Base-by-base conservation (phyloP, 768 basidiomycete genomes). In the Boletus subcaerulescens region DNA sequence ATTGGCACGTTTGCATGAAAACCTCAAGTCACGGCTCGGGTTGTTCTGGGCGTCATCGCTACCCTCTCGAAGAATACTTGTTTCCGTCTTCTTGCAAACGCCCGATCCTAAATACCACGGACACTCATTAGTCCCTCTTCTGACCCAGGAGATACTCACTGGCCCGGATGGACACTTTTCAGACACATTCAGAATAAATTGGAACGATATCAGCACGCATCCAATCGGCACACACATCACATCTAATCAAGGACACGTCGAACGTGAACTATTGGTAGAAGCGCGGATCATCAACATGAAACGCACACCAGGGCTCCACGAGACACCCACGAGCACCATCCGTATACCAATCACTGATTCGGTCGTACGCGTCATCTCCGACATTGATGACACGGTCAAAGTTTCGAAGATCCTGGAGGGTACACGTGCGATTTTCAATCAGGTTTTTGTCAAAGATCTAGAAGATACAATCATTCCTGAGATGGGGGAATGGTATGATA, bases 351-450 rank as follows among this genome's bases (percentile, higher is more conserved):
- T 92, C 35, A 81, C 86, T 0, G 74, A 84, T 61, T 80, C 81
- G 3, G 79, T 80, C 2, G 71, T 95, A 14, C 85, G 91, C 17
- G 81, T 96, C 51, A 87, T 98, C 14, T 95, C 93, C 9, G 95
- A 98, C 62, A 88, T 98, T 41, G 95, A 98, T 65, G 95, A 98
- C 71, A 98, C 95, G 0, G 79, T 97, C 14, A 73, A 63, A 31
- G 41, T 63, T 41, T 87, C 93, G 0, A 85, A 87, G 44, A 79
- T 99, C n/a, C 64, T 87, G 6, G 76, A 77, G 3, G 96, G 96
- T 0, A 86, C 92, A 1, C 80, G 93, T 40, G 77, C 85, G 1
- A 86, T 91, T 4, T 97, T 98, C 69, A 79, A 86, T 52, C 96
- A 94, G 65, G 93, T 96, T 1, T 98, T 99, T 57, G 93, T 93